Evolutionary conservation across 2,329 filamentous ascomycete genomes (phyloP).

Genomic region (Shiraia bambusicola): DNA sequence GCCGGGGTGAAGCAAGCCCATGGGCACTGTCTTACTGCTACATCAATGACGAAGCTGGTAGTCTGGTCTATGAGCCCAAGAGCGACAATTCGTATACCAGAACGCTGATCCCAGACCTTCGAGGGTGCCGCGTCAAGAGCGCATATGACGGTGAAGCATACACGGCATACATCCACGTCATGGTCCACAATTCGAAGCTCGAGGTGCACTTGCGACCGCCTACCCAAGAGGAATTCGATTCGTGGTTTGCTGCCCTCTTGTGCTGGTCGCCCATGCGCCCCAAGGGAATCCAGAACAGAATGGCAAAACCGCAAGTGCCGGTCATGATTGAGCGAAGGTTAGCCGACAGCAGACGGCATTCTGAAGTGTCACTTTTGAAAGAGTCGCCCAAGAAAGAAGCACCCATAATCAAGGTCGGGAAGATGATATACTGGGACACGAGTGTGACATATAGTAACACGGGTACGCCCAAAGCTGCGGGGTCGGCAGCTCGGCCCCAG

Average conservation of each 20-base stretch:
- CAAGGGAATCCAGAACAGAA: slow-evolving; percentile 56
- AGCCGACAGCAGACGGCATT: slow-evolving; percentile 49
- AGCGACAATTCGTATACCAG: slow-evolving; percentile 63
- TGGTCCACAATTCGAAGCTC: slow-evolving; percentile 57
- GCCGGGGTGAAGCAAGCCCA: slow-evolving; percentile 59
- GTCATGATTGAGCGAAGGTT: slow-evolving; percentile 39
- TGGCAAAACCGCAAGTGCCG: slow-evolving; percentile 53
- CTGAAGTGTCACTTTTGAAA: slow-evolving; percentile 58
- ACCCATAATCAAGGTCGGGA: slow-evolving; percentile 84
- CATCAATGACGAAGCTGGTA: slow-evolving; percentile 74
- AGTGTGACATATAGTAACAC: slow-evolving; percentile 54
- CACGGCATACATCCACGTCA: slow-evolving; percentile 53
- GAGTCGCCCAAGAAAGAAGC: slow-evolving; percentile 68
- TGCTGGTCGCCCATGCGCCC: slow-evolving; percentile 78
- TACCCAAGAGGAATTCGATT: slow-evolving; percentile 67
- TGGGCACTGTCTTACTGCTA: slow-evolving; percentile 75
- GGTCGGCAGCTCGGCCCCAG: slow-evolving; percentile 47
- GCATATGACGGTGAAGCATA: slow-evolving; percentile 51
- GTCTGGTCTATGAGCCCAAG: slow-evolving; percentile 72
- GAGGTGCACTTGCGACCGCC: slow-evolving; percentile 67
- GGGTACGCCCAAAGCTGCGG: slow-evolving; percentile 35
- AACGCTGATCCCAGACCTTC: slow-evolving; percentile 70
- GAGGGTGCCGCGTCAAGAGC: slow-evolving; percentile 68
- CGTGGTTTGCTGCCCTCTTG: slow-evolving; percentile 77
- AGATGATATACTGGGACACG: slow-evolving; percentile 70